Conservation (phyloP, 1,139 yeast genomes). For the Arxiozyma telluris region DNA sequence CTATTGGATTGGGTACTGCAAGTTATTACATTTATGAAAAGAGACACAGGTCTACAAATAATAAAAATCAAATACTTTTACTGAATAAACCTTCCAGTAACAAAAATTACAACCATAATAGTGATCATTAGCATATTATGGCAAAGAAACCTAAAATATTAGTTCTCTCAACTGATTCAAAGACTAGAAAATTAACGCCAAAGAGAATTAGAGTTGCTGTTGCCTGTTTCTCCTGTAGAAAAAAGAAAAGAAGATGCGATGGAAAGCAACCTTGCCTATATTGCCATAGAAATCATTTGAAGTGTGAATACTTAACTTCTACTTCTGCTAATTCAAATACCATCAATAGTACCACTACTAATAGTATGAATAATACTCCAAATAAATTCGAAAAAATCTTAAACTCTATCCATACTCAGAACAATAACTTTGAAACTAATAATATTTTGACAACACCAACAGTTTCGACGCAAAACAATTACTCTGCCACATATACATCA, state of each 20-base stretch:
- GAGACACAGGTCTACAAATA: constrained; percentile 4
- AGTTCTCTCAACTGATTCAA: constrained; percentile 21
- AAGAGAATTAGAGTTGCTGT: constrained; percentile 69
- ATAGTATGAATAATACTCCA: not conserved
- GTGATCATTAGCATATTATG: not conserved
- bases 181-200: constrained; percentile 18
- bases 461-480: not conserved
- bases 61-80: constrained; percentile 4
- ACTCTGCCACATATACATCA: not conserved
- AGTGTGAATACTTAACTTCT: constrained; percentile 43
- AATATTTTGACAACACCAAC: not conserved
- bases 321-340: not conserved
- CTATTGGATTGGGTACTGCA: constrained; percentile 9
- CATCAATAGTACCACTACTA: not conserved
- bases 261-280: constrained; percentile 83
- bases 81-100: not conserved
- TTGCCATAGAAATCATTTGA: constrained; percentile 69
- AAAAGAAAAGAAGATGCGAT: constrained; percentile 79
- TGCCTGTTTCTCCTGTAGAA: constrained; percentile 75
- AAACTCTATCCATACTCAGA: not conserved
- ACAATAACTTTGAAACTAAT: not conserved
- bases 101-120: not conserved
- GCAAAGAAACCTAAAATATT: constrained; percentile 16
- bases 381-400: not conserved
- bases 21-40: constrained; percentile 10